Conservation (phyloP, 768 basidiomycete species). For the Scleroderma bovista region DNA sequence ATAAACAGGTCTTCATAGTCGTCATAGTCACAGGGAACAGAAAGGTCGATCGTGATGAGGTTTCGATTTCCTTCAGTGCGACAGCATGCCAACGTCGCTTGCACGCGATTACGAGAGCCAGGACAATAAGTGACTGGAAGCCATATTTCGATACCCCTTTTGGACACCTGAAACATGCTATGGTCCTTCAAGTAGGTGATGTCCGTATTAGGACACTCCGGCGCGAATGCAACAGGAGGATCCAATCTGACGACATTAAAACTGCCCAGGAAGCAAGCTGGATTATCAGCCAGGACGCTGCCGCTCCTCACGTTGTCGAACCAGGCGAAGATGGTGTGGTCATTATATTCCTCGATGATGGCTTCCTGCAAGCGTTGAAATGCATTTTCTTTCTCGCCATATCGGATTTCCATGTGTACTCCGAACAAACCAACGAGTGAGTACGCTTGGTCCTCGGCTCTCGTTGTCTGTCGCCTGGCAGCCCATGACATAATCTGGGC, state of each 20-base stretch:
- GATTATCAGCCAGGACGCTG: not conserved
- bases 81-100: not conserved
- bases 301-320: not conserved
- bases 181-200: not conserved
- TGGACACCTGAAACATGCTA: not conserved
- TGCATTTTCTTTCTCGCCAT: constrained; percentile 11
- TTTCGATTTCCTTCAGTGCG: not conserved
- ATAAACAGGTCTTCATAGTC: not conserved
- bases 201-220: not conserved
- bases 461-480: constrained; percentile 8
- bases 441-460: constrained; percentile 14
- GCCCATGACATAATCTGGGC: constrained; percentile 13
- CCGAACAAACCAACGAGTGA: constrained; percentile 13
- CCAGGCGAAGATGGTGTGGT: not conserved
- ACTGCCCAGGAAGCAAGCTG: not conserved
- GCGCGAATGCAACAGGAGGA: not conserved
- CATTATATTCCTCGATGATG: not conserved
- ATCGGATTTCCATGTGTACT: constrained; percentile 7
- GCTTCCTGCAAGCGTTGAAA: not conserved
- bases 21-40: too few relatives aligned
- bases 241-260: not conserved
- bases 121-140: not conserved
- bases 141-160: not conserved
- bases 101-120: not conserved
- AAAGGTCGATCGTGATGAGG: not conserved